Evolutionary conservation across 345 rosid species (phyloP), one percentile per base, ranked within the genome.

Genomic region (Hypericum perforatum): DNA sequence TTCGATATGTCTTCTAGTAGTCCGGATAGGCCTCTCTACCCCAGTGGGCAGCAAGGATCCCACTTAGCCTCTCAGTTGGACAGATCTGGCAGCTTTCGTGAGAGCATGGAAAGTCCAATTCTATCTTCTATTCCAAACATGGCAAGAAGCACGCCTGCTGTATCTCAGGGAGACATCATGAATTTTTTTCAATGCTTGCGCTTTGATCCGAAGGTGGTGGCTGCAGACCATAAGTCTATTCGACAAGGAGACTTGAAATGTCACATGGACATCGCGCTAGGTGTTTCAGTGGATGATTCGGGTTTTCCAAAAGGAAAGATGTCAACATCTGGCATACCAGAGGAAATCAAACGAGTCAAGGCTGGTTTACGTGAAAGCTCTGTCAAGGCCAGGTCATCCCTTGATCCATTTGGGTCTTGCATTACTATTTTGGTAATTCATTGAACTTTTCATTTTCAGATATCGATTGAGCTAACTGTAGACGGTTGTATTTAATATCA

Each of bases 41-140:
- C 69, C 58, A 58, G 76, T 57, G 94, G 87, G 59, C 82, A 74
- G 68, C 81, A 81, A 64, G 94, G 95, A 79, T 75, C 96, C 76
- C 79, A 77, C 80, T 59, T 76, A 70, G 71, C 79, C 63, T 72
- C 81, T 70, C 76, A 74, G 52, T 63, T 81, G 78, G 95, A 92
- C 67, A 85, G 90, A 80, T 83, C 96, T 9, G 72, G 89, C 63
- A 85, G 90, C 70, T 92, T 85, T 57, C 88, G 89, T 8, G 94
- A 86, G 76, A 71, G 78, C 52, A 67, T 75, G 74, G 98, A 83
- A 65, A 78, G 75, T 70, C 79, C 83, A 49, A 70, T 74, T 65
- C 63, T 80, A 32, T 63, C 90, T 66, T 82, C 97, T 77, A 78
- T 78, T 54, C 80, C 84, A 48, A 77, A 60, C 66, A 70, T 76